Percentiles rank a stretch among this genome's conserved stretches.
Conservation (phyloP, 2,329 filamentous ascomycete species). For the Teratosphaeriaceae sp. region DNA sequence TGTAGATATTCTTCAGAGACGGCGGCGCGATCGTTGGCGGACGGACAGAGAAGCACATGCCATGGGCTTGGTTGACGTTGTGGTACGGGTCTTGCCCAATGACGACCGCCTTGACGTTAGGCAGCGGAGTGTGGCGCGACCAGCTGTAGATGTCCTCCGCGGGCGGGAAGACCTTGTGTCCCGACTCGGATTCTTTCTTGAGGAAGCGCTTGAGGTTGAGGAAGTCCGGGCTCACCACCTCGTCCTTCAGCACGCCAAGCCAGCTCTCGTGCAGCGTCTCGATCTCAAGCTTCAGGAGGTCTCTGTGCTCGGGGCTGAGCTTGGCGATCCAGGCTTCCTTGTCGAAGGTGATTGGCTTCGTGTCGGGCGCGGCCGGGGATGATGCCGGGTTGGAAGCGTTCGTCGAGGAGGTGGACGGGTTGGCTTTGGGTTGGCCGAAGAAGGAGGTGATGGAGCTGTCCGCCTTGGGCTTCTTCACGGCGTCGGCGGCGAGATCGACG, state of each 20-base stretch:
- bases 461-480: slow-evolving; percentile 46
- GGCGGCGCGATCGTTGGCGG: slow-evolving; percentile 83
- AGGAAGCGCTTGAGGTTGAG: slow-evolving; percentile 83
- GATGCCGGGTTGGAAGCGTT: slow-evolving; percentile 20
- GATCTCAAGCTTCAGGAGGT: slow-evolving; percentile 81
- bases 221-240: slow-evolving; percentile 72
- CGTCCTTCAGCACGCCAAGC: slow-evolving; percentile 82
- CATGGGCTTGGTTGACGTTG: slow-evolving; percentile 90
- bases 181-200: slow-evolving; percentile 64
- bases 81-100: slow-evolving; percentile 97
- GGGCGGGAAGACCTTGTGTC: slow-evolving; percentile 80
- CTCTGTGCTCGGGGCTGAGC: slow-evolving; percentile 73
- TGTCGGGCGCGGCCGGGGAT: slow-evolving; percentile 27
- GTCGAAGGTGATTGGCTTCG: slow-evolving; percentile 58
- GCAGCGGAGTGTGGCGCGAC: slow-evolving; percentile 88
- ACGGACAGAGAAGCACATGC: slow-evolving; percentile 89
- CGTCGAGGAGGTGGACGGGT: slow-evolving; percentile 23
- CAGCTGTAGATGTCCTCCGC: slow-evolving; percentile 89
- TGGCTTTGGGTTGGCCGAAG: slow-evolving; percentile 64
- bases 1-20: slow-evolving; percentile 92
- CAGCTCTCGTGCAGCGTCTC: slow-evolving; percentile 87
- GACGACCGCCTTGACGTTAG: slow-evolving; percentile 85
- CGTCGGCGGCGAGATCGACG: slow-evolving; percentile 35
- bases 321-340: slow-evolving; percentile 83
- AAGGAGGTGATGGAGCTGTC: slow-evolving; percentile 83